phyloP scores from a whole-genome alignment of 2,329 filamentous ascomycete species.

The Penicillium psychrosexuale region DNA sequence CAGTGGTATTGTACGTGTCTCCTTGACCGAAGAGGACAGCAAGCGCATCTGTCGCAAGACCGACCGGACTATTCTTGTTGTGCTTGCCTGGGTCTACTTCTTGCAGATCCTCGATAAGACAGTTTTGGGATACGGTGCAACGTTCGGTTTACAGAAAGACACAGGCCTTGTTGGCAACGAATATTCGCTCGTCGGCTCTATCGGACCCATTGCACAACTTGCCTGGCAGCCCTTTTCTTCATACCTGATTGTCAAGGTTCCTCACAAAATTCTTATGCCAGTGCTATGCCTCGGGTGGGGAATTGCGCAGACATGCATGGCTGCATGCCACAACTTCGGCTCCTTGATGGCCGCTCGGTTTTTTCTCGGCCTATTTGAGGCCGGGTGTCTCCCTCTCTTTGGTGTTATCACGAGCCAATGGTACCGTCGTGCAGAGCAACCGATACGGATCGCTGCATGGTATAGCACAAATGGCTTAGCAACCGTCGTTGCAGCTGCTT shows the following conservation, averaged over 20 bases:
- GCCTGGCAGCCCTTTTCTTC: slow-evolving; percentile 61
- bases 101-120: slow-evolving; percentile 57
- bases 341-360: slow-evolving; percentile 50
- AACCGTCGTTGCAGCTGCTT: slow-evolving; percentile 55
- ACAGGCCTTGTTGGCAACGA: slow-evolving; percentile 52
- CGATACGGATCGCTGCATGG: slow-evolving; percentile 63
- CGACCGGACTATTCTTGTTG: slow-evolving; percentile 55
- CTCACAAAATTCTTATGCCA: slow-evolving; percentile 59
- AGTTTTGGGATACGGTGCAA: slow-evolving; percentile 57
- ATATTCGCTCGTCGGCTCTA: slow-evolving; percentile 58
- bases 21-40: slow-evolving; percentile 41
- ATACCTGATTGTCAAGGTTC: slow-evolving; percentile 59
- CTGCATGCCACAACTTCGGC: slow-evolving; percentile 46
- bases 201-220: slow-evolving; percentile 59
- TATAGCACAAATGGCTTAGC: slow-evolving; percentile 61
- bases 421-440: slow-evolving; percentile 57
- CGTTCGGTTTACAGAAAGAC: slow-evolving; percentile 54
- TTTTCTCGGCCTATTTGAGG: slow-evolving; percentile 54
- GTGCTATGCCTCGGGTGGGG: slow-evolving; percentile 49
- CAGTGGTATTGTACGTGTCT: slow-evolving; percentile 20
- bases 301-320: slow-evolving; percentile 49
- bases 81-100: slow-evolving; percentile 48
- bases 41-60: slow-evolving; percentile 60
- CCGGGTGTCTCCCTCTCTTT: slow-evolving; percentile 49
- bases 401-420: slow-evolving; percentile 47